phyloP scores from a whole-genome alignment of 805 yeast genomes.

The Blastobotrys attinorum region DNA sequence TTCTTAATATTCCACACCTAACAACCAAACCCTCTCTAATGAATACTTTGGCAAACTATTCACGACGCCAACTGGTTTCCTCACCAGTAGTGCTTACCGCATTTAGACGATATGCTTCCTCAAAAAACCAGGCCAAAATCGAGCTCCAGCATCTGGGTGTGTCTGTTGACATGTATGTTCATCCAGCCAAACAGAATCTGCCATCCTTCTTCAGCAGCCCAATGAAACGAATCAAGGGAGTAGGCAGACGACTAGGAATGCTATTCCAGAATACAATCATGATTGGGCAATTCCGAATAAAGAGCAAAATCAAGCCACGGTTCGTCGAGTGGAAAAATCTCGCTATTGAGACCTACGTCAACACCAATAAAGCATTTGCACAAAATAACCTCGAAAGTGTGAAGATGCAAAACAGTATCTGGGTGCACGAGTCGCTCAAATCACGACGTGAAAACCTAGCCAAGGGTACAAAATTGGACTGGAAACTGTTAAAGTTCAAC shows the following conservation, averaged over 20 bases:
- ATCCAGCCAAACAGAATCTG: conserved; percentile 39
- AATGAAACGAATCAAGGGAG: conserved; percentile 33
- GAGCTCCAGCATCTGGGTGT: conserved; percentile 15
- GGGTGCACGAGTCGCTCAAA: conserved; percentile 53
- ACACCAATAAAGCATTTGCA: conserved; percentile 79
- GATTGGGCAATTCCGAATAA: conserved; percentile 58
- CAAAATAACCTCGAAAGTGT: conserved; percentile 39
- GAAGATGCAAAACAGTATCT: conserved; percentile 43
- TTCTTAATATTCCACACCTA: too few species aligned
- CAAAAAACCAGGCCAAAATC: conserved; percentile 3
- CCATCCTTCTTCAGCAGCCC: conserved; percentile 41
- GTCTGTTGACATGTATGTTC: conserved; percentile 38
- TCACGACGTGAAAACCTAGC: conserved; percentile 52
- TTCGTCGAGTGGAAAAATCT: conserved; percentile 76
- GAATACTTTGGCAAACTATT: too few species aligned
- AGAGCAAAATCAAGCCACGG: conserved; percentile 58
- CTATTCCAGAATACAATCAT: conserved; percentile 59
- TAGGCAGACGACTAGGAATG: conserved; percentile 52
- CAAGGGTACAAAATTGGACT: conserved; percentile 47
- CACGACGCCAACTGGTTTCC: too few species aligned
- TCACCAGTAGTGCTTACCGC: neutral
- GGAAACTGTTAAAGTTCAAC: conserved; percentile 71
- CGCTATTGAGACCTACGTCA: conserved; percentile 69
- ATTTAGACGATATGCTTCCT: conserved; percentile 2
- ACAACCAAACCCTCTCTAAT: too few species aligned